phyloP scores from a whole-genome alignment of 1,284 basidiomycete species.

The Porodaedalea pini region DNA sequence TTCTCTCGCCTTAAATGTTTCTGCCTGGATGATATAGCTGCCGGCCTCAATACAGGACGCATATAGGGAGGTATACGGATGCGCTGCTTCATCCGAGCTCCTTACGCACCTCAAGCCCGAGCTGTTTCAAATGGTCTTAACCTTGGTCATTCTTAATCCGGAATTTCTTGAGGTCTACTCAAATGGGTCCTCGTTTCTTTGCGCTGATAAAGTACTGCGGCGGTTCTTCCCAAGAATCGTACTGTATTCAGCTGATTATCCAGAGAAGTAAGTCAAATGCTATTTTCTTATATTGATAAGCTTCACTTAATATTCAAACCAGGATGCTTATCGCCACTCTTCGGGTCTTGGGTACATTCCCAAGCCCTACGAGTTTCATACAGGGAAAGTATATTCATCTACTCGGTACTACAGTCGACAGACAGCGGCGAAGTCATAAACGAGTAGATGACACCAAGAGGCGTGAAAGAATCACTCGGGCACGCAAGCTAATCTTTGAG shows the following conservation, averaged over 20 bases:
- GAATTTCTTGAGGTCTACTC: constrained; percentile 34
- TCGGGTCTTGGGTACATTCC: constrained; percentile 26
- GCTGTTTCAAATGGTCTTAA: constrained; percentile 34
- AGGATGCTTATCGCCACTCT: constrained; percentile 32
- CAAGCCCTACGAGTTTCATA: constrained; percentile 30
- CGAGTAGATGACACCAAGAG: constrained; percentile 5
- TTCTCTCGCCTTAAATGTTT: too few species aligned
- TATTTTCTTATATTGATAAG: not conserved
- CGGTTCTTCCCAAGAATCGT: too few species aligned
- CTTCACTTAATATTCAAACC: not conserved
- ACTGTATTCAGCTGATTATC: constrained; percentile 39
- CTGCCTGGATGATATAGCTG: too few species aligned
- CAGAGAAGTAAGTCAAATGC: constrained; percentile 33
- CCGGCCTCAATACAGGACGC: constrained; percentile 22
- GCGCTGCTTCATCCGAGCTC: constrained; percentile 15
- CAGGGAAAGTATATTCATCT: constrained; percentile 23
- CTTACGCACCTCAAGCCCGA: constrained; percentile 32
- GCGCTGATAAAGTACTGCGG: too few species aligned
- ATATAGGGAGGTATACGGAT: not conserved
- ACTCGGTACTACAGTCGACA: constrained; percentile 26
- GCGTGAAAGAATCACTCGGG: constrained; percentile 17
- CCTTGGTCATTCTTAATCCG: constrained; percentile 22
- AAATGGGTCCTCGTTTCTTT: too few species aligned
- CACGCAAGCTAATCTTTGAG: constrained; percentile 22
- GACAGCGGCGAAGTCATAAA: not conserved